Evolutionary conservation across 257 asterid species (phyloP).

Genomic region (Anisodus tanguticus): DNA sequence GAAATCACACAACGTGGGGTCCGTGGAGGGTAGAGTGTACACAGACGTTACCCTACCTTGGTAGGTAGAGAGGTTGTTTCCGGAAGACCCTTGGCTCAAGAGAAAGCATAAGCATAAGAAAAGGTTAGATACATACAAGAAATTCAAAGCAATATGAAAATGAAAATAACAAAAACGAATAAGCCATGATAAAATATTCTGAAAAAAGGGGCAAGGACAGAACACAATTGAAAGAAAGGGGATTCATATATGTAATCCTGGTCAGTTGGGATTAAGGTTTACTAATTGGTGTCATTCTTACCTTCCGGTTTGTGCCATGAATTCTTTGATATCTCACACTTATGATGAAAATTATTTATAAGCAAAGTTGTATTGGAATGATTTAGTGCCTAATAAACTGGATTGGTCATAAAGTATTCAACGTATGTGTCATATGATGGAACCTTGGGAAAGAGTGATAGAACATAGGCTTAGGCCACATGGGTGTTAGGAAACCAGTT

Average conservation of each 20-base stretch:
- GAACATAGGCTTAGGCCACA: neutral
- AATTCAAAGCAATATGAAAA: too few species aligned
- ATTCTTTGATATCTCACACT: neutral
- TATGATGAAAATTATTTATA: neutral
- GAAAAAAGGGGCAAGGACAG: neutral
- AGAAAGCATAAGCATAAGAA: too few species aligned
- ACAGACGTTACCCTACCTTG: too few species aligned
- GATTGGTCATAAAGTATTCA: neutral
- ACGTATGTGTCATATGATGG: neutral
- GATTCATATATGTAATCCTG: neutral
- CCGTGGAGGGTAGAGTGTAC: too few species aligned
- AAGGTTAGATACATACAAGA: too few species aligned
- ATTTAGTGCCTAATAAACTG: neutral
- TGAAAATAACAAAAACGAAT: too few species aligned
- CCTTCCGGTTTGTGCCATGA: neutral
- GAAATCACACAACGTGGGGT: too few species aligned
- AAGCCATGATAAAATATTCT: too few species aligned
- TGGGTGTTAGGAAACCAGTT: neutral
- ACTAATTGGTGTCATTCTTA: neutral
- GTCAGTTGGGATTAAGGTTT: neutral
- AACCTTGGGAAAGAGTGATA: neutral
- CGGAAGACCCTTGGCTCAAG: too few species aligned
- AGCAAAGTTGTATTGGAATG: conserved; percentile 18
- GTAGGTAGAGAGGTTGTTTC: too few species aligned
- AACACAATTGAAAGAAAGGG: conserved; percentile 23